Evolutionary conservation across 2,329 filamentous ascomycete species (phyloP).

Genomic region (Clarireedia hainanense): DNA sequence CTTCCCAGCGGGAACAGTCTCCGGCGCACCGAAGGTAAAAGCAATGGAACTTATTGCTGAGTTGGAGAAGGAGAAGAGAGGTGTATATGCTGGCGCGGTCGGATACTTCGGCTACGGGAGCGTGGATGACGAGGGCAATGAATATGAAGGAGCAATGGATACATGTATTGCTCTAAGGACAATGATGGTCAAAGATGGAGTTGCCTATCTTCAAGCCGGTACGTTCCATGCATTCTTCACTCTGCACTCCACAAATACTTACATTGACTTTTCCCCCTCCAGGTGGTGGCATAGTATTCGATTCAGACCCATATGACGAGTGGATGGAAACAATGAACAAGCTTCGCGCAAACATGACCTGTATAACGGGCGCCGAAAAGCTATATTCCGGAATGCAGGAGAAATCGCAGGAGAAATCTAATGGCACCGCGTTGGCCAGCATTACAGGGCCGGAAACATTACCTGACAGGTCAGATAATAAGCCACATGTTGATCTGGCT

Average conservation of each 20-base stretch:
- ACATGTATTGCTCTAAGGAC: constrained; percentile 69
- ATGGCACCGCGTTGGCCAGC: not conserved
- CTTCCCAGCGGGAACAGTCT: constrained; percentile 94
- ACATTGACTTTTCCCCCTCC: not conserved
- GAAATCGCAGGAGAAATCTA: constrained; percentile 11
- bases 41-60: constrained; percentile 98
- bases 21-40: constrained; percentile 87
- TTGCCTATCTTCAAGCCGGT: constrained; percentile 84
- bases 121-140: constrained; percentile 53
- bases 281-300: constrained; percentile 87
- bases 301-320: constrained; percentile 85
- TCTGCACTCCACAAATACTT: not conserved
- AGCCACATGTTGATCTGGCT: constrained; percentile 21
- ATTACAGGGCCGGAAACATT: not conserved
- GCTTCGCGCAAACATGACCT: constrained; percentile 79
- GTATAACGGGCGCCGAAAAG: constrained; percentile 77
- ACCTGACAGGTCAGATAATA: not conserved
- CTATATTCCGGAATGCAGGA: constrained; percentile 24
- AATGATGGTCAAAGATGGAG: constrained; percentile 86
- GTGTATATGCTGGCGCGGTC: constrained; percentile 90
- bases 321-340: constrained; percentile 98
- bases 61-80: constrained; percentile 86
- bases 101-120: constrained; percentile 90
- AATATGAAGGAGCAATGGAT: constrained; percentile 81
- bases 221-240: constrained; percentile 22